phyloP scores from a whole-genome alignment of 2,329 filamentous ascomycete species.

The Dothideomycetes sp. region DNA sequence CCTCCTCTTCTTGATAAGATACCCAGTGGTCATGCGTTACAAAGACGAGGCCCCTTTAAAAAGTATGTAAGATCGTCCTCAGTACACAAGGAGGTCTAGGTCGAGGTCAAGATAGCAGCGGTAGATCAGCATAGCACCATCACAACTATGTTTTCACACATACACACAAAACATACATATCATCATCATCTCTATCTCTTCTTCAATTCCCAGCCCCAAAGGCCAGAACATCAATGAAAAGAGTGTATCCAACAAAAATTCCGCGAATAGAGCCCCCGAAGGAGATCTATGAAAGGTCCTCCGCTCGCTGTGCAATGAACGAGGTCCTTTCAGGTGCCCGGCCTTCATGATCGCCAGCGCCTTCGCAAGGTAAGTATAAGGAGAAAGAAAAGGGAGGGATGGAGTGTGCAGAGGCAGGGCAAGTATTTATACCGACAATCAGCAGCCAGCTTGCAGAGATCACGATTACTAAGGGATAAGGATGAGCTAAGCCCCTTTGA shows the following conservation, averaged over 20 bases:
- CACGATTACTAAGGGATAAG: not conserved
- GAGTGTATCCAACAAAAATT: conserved; percentile 5
- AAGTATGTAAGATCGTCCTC: no score
- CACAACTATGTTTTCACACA: no score
- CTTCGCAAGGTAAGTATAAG: conserved; percentile 5
- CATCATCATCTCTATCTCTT: not conserved
- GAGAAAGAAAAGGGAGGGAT: not conserved
- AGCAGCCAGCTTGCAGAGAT: not conserved
- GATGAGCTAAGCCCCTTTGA: not conserved
- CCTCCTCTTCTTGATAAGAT: no score
- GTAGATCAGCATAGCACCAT: no score
- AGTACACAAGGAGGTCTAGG: no score
- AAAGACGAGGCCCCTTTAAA: no score
- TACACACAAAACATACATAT: no score
- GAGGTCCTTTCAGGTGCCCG: conserved; percentile 1
- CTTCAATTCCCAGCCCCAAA: conserved; percentile 6
- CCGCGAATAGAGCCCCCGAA: conserved; percentile 9
- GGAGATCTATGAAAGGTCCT: conserved; percentile 6
- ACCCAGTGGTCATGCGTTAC: no score
- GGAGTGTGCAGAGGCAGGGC: no score
- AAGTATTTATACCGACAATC: not conserved
- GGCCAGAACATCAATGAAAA: conserved; percentile 11
- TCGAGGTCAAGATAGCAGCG: no score
- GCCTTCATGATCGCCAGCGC: conserved; percentile 9
- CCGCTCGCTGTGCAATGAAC: conserved; percentile 16